phyloP scores from a whole-genome alignment of 306 rosid species.

The Pyrus betulifolia region DNA sequence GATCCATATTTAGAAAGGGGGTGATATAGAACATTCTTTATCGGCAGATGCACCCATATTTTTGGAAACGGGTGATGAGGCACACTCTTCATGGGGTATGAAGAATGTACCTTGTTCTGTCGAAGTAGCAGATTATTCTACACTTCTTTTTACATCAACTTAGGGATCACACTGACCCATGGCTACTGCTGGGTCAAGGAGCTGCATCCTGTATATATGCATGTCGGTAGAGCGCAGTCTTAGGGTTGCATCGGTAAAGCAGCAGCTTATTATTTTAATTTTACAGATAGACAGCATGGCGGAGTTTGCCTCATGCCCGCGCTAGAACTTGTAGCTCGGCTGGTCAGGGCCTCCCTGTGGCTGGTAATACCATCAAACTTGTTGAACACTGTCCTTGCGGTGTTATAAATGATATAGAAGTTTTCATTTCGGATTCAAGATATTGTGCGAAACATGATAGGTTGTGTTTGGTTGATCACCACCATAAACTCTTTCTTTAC shows the following conservation, averaged over 20 bases:
- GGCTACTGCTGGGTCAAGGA: neutral
- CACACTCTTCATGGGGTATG: constrained; percentile 5
- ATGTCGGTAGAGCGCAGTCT: neutral
- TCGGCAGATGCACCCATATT: constrained; percentile 18
- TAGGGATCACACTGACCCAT: neutral
- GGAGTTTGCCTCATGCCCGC: neutral
- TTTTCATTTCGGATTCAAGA: neutral
- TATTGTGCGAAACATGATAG: neutral
- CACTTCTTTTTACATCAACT: neutral
- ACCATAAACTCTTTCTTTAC: neutral
- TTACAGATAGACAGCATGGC: neutral
- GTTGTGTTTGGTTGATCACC: neutral
- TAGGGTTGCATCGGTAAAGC: neutral
- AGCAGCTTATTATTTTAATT: neutral
- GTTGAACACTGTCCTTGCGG: neutral
- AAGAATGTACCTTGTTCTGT: constrained; percentile 13
- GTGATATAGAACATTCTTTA: neutral
- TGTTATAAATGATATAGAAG: neutral
- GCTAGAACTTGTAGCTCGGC: neutral
- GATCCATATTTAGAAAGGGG: neutral
- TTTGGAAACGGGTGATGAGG: constrained; percentile 21
- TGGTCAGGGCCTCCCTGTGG: neutral
- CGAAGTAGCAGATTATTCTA: neutral
- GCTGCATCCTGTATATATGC: constrained; percentile 4
- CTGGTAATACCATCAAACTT: neutral